Evolutionary conservation across 2,329 filamentous ascomycete genomes (phyloP).

Genomic region (Beauveria rudraprayagi): DNA sequence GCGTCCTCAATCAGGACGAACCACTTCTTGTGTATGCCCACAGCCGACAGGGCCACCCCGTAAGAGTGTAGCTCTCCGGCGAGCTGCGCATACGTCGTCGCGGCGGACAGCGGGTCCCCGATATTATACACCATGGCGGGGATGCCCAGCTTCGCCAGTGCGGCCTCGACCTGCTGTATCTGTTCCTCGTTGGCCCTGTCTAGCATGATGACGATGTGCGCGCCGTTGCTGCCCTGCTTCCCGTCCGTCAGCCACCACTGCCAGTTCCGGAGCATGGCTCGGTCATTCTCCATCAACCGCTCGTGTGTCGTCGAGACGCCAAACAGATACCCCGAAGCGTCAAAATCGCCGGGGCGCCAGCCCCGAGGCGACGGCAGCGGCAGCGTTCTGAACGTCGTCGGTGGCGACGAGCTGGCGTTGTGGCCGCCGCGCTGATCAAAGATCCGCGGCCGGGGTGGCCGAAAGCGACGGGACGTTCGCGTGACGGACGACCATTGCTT

Average conservation of each 20-base stretch:
- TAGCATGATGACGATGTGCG: constrained; percentile 33
- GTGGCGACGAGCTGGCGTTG: background rate
- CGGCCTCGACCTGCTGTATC: constrained; percentile 21
- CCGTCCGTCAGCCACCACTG: constrained; percentile 38
- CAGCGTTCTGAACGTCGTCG: constrained; percentile 14
- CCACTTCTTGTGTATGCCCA: constrained; percentile 31
- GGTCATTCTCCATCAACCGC: constrained; percentile 30
- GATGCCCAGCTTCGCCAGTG: constrained; percentile 30
- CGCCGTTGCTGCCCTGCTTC: constrained; percentile 32
- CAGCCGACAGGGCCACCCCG: constrained; percentile 25
- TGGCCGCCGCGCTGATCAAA: background rate
- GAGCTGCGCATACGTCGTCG: constrained; percentile 31
- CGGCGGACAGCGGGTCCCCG: constrained; percentile 23
- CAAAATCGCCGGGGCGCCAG: constrained; percentile 23
- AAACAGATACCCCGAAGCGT: constrained; percentile 35
- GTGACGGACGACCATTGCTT: constrained; percentile 1
- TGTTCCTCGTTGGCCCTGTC: constrained; percentile 30
- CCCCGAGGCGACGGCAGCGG: constrained; percentile 26
- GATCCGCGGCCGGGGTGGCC: background rate
- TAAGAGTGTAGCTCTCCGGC: constrained; percentile 26
- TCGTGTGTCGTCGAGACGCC: constrained; percentile 36
- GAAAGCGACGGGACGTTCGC: background rate
- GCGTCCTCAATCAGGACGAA: constrained; percentile 38
- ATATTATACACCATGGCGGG: constrained; percentile 29
- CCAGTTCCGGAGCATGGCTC: constrained; percentile 34